phyloP scores from a whole-genome alignment of 2,329 filamentous ascomycete species.

The Magnaporthiopsis rhizophila region DNA sequence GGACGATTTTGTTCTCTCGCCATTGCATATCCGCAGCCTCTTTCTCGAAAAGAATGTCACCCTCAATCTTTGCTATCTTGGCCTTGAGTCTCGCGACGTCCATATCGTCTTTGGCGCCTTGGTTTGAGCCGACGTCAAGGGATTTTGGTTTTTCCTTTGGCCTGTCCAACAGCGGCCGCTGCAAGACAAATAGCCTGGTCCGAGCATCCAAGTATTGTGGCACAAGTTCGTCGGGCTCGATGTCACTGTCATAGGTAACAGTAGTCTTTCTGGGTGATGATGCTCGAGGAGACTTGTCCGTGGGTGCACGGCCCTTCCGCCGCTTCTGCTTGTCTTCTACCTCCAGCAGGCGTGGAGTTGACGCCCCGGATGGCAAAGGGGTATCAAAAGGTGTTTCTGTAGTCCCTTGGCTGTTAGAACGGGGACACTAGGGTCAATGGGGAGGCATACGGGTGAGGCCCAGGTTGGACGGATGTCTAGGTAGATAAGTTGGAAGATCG shows the following conservation, averaged over 20 bases:
- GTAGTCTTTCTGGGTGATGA: slow-evolving; percentile 32
- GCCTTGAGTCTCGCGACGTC: slow-evolving; percentile 59
- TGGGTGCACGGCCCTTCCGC: slow-evolving; percentile 25
- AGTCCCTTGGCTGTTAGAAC: not conserved
- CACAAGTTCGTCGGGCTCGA: slow-evolving; percentile 67
- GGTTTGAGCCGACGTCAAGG: not conserved
- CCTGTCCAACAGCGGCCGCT: slow-evolving; percentile 42
- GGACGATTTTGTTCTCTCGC: slow-evolving; percentile 47
- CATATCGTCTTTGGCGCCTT: slow-evolving; percentile 23
- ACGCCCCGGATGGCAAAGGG: slow-evolving; percentile 40
- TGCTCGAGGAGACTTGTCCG: slow-evolving; percentile 17
- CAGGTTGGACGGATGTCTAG: not conserved
- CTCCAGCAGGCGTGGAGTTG: slow-evolving; percentile 37
- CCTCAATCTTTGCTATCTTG: slow-evolving; percentile 70
- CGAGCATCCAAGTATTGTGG: slow-evolving; percentile 73
- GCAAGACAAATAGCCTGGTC: slow-evolving; percentile 54
- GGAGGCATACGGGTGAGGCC: not conserved
- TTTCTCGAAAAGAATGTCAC: slow-evolving; percentile 67
- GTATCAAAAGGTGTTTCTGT: slow-evolving; percentile 42
- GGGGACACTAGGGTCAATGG: not conserved
- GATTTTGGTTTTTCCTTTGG: slow-evolving; percentile 30
- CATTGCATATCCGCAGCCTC: slow-evolving; percentile 57
- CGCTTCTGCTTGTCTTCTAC: slow-evolving; percentile 22
- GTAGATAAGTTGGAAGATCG: not conserved
- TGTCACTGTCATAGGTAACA: slow-evolving; percentile 56